Base-by-base conservation (phyloP, 805 yeast species). In the Ogataea allantospora region DNA sequence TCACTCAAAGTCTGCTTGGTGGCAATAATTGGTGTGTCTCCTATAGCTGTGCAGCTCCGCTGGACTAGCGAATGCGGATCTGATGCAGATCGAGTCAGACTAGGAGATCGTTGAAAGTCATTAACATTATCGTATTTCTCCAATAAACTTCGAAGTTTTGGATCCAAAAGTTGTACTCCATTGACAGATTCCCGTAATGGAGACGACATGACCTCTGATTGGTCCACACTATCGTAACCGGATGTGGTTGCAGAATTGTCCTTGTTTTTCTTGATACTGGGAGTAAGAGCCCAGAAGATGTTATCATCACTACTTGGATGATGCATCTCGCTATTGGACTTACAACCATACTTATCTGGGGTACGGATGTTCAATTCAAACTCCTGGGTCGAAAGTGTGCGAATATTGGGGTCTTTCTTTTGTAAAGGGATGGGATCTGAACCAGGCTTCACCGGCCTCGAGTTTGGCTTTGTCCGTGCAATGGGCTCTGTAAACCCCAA, bases 221-320 rank as follows among this genome's bases (percentile, higher is more conserved):
- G 37, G 22, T 40, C 48, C 16, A 44, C 35, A 23, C 38, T 36
- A 28, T 44, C 46, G 26, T 27, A 39, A 23, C 37, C 46, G 22
- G 49, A 44, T n/a, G 46, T 49, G 19, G 41, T 38, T 20, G 28
- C 29, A 5, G 30, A 30, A 14, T 32, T 12, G 27, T 40, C 44
- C 33, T 40, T 41, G 37, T 40, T 40, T 31, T 48, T 47, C 11
- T 39, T 19, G 7, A 48, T 27, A 25, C 50, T 43, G n/a, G 75
- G 74, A 5, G 72, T 66, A 10, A 54, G 53, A 11, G 62, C 68
- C 76, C 76, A 71, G 33, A 57, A 61, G 7, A 63, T 61, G 16
- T 54, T 57, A 35, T 62, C 67, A 32, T 62, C 66, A 1, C 65
- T 58, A 26, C 68, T 55, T 5, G 47, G 56, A 25, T 53, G 57